These are phyloP conservation scores for Ophiostoma ips DNA, from an alignment of 2,329 filamentous ascomycete species.

Conservation along the genomic window DNA sequence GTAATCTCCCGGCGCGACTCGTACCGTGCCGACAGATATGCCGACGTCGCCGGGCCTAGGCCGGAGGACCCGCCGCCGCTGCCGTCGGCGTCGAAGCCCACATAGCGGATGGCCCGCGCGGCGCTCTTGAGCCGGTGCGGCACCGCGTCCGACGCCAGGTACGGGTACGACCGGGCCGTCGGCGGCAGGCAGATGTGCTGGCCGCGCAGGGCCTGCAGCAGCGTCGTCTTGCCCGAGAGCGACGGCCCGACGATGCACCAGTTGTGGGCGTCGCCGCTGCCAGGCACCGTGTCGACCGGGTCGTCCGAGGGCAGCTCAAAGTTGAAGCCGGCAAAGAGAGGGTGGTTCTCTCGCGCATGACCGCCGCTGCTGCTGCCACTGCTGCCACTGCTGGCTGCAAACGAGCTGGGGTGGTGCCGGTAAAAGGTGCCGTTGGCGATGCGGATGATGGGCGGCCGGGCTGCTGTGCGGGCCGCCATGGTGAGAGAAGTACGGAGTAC, in stretches of 20 bases:
- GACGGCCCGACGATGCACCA: constrained; percentile 81
- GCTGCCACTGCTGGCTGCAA: constrained; percentile 1
- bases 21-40: constrained; percentile 81
- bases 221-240: constrained; percentile 63
- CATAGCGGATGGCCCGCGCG: constrained; percentile 64
- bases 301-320: constrained; percentile 48
- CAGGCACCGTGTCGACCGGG: constrained; percentile 23
- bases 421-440: constrained; percentile 77
- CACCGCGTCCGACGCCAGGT: constrained; percentile 51
- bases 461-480: constrained; percentile 23
- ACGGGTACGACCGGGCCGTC: constrained; percentile 62
- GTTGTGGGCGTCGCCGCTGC: constrained; percentile 33
- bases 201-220: constrained; percentile 67
- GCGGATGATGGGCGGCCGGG: constrained; percentile 46
- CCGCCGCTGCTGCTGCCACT: background rate
- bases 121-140: constrained; percentile 42
- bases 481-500: too few relatives aligned
- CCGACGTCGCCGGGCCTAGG: constrained; percentile 44
- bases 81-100: constrained; percentile 71
- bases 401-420: constrained; percentile 47
- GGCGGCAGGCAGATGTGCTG: constrained; percentile 64
- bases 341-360: constrained; percentile 37
- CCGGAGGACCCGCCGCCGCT: constrained; percentile 1
- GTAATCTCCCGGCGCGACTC: constrained; percentile 76
- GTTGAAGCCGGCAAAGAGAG: constrained; percentile 57